Conservation (phyloP, 2,329 filamentous ascomycete genomes). For the Talaromyces sp. region DNA sequence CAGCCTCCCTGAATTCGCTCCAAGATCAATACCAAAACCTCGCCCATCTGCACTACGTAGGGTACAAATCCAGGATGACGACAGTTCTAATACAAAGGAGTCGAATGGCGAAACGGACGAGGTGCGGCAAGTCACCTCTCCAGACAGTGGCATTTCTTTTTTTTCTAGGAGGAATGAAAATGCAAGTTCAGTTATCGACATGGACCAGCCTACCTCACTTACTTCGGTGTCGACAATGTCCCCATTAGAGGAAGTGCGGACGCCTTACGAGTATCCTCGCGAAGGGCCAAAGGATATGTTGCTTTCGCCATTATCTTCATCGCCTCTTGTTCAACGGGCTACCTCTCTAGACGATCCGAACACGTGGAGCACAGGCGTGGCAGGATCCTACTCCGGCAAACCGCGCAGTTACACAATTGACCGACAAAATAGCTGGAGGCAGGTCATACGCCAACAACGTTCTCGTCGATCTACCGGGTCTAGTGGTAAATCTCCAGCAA, state of each 20-base stretch:
- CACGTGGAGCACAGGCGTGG: slow-evolving; percentile 36
- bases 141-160: slow-evolving; percentile 23
- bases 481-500: slow-evolving; percentile 57
- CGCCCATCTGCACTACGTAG: slow-evolving; percentile 36
- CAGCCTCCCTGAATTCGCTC: slow-evolving; percentile 32
- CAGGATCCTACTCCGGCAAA: slow-evolving; percentile 36
- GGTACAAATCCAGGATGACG: slow-evolving; percentile 35
- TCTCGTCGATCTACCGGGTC: slow-evolving; percentile 50
- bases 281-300: slow-evolving; percentile 34
- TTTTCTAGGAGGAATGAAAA: slow-evolving; percentile 26
- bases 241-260: slow-evolving; percentile 40
- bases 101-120: slow-evolving; percentile 22
- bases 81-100: slow-evolving; percentile 21
- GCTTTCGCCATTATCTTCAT: slow-evolving; percentile 37
- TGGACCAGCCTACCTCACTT: slow-evolving; percentile 41
- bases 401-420: slow-evolving; percentile 34
- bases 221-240: slow-evolving; percentile 46
- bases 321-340: slow-evolving; percentile 37
- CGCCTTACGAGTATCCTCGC: slow-evolving; percentile 37
- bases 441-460: slow-evolving; percentile 29
- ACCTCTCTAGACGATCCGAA: slow-evolving; percentile 40
- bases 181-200: slow-evolving; percentile 25
- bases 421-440: slow-evolving; percentile 34
- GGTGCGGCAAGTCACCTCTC: slow-evolving; percentile 27
- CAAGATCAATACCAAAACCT: slow-evolving; percentile 28